Evolutionary conservation across 495 filamentous ascomycete species (phyloP), one percentile per base, ranked within the genome.

Genomic region (Lasiosphaeris hirsuta): DNA sequence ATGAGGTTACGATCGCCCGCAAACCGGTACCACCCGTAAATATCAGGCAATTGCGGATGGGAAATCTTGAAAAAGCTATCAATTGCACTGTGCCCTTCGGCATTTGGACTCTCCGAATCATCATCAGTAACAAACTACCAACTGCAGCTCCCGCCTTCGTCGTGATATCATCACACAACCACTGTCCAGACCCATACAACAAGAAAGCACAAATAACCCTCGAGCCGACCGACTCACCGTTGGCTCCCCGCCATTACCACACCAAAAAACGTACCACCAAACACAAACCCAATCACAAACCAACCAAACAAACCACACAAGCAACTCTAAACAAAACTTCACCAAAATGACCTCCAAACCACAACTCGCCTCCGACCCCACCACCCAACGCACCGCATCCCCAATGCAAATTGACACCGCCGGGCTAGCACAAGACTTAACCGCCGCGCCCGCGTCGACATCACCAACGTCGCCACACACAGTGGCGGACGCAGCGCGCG

Each of bases 401-500:
- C n/a, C 34, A 17, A 8, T 17, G 35, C 19, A 14, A 23, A 13
- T 54, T 17, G 56, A 48, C 35, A 48, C 64, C 41, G 6, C 33
- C 49, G 38, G 52, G 51, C 52, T 66, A 56, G 13, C 54, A 42
- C 14, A 56, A 30, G 46, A 52, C 45, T 59, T 58, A n/a, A n/a
- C n/a, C 48, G 17, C 41, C 34, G 33, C 34, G 13, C 17, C 41
- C 52, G 39, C 17, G 9, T 13, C 48, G 18, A 10, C 34, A 2
- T 46, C 19, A 15, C 63, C 63, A 46, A 68, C 57, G 2, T 48
- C 48, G 34, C 38, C 51, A 10, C 59, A 59, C 65, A 51, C 18
- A 40, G 56, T 51, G 19, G 61, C 67, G 40, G 69, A 72, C 14
- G 66, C 69, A 19, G 48, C 58, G 17, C 63, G 68, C 17, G 74